phyloP scores from a whole-genome alignment of 2,329 filamentous ascomycete species.

The Colletotrichum noveboracense region DNA sequence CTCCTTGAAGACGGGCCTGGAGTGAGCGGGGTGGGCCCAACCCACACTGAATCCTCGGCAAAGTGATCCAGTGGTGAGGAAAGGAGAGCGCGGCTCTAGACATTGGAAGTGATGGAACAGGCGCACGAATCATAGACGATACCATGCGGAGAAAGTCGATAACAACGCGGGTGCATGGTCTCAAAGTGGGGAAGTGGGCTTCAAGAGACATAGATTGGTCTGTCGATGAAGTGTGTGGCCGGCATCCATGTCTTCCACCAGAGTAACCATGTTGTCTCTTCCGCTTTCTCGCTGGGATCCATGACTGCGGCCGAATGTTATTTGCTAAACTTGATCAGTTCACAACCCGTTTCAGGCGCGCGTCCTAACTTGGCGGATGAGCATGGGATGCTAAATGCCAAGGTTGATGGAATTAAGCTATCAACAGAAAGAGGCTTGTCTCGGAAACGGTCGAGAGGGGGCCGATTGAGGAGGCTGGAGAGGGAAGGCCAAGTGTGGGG shows the following conservation, averaged over 20 bases:
- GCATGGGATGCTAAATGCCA: background rate
- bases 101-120: background rate
- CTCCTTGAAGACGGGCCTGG: background rate
- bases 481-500: background rate
- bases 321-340: background rate
- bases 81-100: conserved; percentile 2
- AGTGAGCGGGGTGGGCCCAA: background rate
- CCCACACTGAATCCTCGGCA: background rate
- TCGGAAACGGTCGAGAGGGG: background rate
- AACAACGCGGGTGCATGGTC: background rate
- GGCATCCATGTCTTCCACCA: background rate
- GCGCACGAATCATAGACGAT: conserved; percentile 18
- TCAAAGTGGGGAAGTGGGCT: conserved; percentile 10
- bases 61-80: background rate
- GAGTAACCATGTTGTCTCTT: background rate
- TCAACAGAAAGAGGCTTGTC: background rate
- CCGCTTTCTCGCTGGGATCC: background rate
- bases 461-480: background rate
- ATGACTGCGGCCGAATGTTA: background rate
- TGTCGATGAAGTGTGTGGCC: background rate
- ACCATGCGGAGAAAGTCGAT: conserved; percentile 8
- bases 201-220: background rate
- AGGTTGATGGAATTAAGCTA: background rate
- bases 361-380: background rate
- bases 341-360: conserved; percentile 12